These are phyloP conservation scores for Leccinum huronense DNA, from an alignment of 1,284 basidiomycete genomes.

Conservation along the genomic window DNA sequence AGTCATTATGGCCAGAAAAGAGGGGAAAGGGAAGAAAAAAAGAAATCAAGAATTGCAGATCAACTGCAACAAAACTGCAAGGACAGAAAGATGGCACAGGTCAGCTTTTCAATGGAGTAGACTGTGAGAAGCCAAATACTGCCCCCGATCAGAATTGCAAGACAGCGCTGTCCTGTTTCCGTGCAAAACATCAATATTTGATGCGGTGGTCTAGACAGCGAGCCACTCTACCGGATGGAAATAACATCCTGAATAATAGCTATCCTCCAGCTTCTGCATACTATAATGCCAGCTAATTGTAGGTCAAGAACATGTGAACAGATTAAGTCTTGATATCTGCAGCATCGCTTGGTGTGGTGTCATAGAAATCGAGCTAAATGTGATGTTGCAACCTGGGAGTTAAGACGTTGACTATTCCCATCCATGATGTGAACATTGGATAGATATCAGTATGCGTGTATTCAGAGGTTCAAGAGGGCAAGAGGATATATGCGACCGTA, in stretches of 20 bases:
- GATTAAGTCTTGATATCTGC: background rate
- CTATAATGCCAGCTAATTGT: background rate
- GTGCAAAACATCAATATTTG: slow-evolving; percentile 1
- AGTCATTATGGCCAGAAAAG: slow-evolving; percentile 18
- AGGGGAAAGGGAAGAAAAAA: background rate
- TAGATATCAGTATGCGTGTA: background rate
- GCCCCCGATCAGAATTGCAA: slow-evolving; percentile 8
- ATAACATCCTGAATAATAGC: background rate
- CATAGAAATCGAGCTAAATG: background rate
- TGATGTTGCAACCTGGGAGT: background rate
- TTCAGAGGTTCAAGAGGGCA: background rate
- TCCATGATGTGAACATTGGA: background rate
- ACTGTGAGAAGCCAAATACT: slow-evolving; percentile 11
- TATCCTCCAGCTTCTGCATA: background rate
- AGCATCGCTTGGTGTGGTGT: background rate
- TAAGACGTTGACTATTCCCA: background rate
- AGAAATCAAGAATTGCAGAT: slow-evolving; percentile 16
- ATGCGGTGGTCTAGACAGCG: slow-evolving; percentile 2
- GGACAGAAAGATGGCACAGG: background rate
- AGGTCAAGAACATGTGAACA: background rate
- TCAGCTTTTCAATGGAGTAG: slow-evolving; percentile 19
- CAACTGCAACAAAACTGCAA: slow-evolving; percentile 25
- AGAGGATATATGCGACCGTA: background rate
- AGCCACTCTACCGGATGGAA: background rate
- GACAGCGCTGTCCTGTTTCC: background rate